Base-by-base conservation (phyloP, 2,329 filamentous ascomycete genomes). In the Fusarium dimerum region DNA sequence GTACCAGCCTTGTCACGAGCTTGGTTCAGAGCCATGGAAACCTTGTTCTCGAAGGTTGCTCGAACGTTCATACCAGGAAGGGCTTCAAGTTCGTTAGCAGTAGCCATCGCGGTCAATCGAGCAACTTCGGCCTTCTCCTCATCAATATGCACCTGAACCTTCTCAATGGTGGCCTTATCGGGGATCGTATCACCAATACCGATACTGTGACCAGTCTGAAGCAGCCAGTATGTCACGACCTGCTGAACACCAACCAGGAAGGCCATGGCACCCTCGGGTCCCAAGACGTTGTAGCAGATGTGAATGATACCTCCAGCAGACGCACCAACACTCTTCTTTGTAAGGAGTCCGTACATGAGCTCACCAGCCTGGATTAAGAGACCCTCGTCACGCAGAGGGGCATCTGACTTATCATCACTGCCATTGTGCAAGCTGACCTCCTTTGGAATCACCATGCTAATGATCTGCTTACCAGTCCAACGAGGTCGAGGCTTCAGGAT, bases 151-250 rank as follows among this genome's bases (percentile, higher is more conserved):
- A 83, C 81, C 67, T 96, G 88, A 48, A 99, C 92, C 73, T 88
- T 88, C 50, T 86, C 81, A 52, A 96, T 95, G 3, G 93, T 97
- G 16, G 78, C 76, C 57, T 86, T 85, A 70, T 97, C 92, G 6
- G 94, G 95, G 66, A 99, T 93, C 2, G 94, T 97, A 71, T 99
- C 94, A 76, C 94, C 95, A 64, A 99, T 96, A 76, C 94, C 94
- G 60, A 99, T 97, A 74, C 92, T 97, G 80, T 96, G 94, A 46
- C 94, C 94, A 64, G 96, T 89, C 73, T 99, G 93, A 39, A 97
- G 77, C 40, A 99, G 84, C 94, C 94, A 99, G 75, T 97, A 96
- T 69, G 93, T 95, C 63, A 97, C 89, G 50, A 97, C 91, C 48
- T 91, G 87, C 74, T 99, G 95, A 51, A 90, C 88, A 61, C 92